Base-by-base conservation (phyloP, 768 basidiomycete species). In the Suillus paluster region DNA sequence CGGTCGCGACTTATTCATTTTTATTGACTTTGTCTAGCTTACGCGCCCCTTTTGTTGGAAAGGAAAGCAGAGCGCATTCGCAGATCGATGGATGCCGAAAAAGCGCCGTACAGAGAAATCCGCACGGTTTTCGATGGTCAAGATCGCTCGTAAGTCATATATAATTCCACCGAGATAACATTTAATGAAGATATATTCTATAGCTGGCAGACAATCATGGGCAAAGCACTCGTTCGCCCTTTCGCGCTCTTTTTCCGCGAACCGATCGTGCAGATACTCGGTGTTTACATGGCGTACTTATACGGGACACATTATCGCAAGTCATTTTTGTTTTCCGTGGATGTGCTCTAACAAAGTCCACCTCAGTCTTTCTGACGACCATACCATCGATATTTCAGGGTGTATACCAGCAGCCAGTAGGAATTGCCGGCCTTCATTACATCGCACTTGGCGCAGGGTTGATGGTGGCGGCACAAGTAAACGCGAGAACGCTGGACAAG, bases 391-490 rank as follows among this genome's bases (percentile, higher is more conserved):
- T 89, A 45, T 91, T 86, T 65, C 71, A 77, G 57, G 73, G 75
- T 4, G 71, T 81, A 0, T 93, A 92, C 67, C 38, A 39, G 38
- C 30, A 30, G 30, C 30, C 30, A 14, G 38, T 39, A 39, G 38
- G 38, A 39, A 39, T 39, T 72, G 80, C 46, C 73, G 90, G 69
- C 63, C 69, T 0, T 71, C 81, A 9, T 94, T 92, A 30, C 65
- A 78, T 94, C 60, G 83, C 91, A 0, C 80, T 92, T 8, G 91
- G 90, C 0, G 21, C 89, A 1, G 91, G 91, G 3, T 74, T 91
- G 19, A 68, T 79, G 0, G 65, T 76, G 3, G 81, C 83, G 0
- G 83, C 86, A 1, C 79, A 86, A 67, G 15, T 82, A 12, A 88
- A 86, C 60, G 87, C 86, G 0, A 77, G 81, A 11, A 65, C 77